phyloP scores from a whole-genome alignment of 2,329 filamentous ascomycete species.

The Hypomyces rosellus region DNA sequence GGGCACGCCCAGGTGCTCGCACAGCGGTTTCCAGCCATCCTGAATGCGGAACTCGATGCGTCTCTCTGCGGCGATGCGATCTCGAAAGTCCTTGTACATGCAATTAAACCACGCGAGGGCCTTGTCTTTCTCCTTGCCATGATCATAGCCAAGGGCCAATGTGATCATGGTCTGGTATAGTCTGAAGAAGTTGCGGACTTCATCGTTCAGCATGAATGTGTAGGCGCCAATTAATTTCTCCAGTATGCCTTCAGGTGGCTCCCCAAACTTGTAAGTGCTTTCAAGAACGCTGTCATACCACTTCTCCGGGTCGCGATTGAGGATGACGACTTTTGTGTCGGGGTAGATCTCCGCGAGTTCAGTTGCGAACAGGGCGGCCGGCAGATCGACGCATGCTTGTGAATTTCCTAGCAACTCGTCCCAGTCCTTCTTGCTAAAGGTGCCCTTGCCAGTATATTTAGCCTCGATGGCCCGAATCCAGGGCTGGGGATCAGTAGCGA shows the following conservation, averaged over 20 bases:
- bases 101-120: slow-evolving; percentile 32
- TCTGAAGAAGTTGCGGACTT: slow-evolving; percentile 17
- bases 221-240: slow-evolving; percentile 19
- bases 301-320: slow-evolving; percentile 33
- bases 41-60: no score
- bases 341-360: slow-evolving; percentile 30
- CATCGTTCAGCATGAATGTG: slow-evolving; percentile 19
- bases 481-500: no score
- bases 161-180: slow-evolving; percentile 23
- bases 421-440: slow-evolving; percentile 35
- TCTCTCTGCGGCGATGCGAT: slow-evolving; percentile 21
- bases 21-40: no score
- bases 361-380: slow-evolving; percentile 45
- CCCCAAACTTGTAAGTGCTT: slow-evolving; percentile 17
- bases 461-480: no score
- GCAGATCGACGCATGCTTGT: slow-evolving; percentile 49
- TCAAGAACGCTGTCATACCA: slow-evolving; percentile 29
- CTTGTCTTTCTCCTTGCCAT: slow-evolving; percentile 28
- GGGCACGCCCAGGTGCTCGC: no score
- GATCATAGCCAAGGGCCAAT: slow-evolving; percentile 23
- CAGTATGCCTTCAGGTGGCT: background rate
- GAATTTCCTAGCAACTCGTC: slow-evolving; percentile 39
- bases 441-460: slow-evolving; percentile 15
- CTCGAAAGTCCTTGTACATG: slow-evolving; percentile 31
- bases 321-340: slow-evolving; percentile 33